A percentile compares a stretch with the other conserved stretches of the same genome.
phyloP scores from a whole-genome alignment of 2,329 filamentous ascomycete genomes.

The Alternaria sp. region DNA sequence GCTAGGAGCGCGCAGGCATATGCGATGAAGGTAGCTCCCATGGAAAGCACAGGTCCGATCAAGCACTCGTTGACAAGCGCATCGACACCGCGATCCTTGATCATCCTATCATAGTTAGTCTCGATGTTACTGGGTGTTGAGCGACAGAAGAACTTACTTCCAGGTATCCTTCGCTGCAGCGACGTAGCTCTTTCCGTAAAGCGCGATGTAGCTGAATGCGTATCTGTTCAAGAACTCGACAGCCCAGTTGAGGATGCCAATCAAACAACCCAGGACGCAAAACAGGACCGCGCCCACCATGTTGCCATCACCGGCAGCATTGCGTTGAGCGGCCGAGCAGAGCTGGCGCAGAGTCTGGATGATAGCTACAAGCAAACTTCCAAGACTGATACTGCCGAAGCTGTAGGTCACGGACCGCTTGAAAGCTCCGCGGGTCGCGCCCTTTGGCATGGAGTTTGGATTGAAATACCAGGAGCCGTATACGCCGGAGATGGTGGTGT shows the following conservation, averaged over 20 bases:
- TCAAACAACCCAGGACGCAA: slow-evolving; percentile 77
- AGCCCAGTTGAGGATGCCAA: slow-evolving; percentile 81
- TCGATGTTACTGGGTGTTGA: neutral
- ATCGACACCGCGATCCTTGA: slow-evolving; percentile 89
- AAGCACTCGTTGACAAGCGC: slow-evolving; percentile 89
- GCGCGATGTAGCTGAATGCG: slow-evolving; percentile 88
- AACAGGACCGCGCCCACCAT: slow-evolving; percentile 70
- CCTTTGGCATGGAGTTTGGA: slow-evolving; percentile 70
- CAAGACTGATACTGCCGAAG: slow-evolving; percentile 88
- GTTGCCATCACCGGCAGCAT: slow-evolving; percentile 70
- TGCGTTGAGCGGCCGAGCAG: slow-evolving; percentile 76
- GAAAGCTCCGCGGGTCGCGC: slow-evolving; percentile 82
- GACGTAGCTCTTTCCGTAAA: slow-evolving; percentile 90
- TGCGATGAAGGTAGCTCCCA: slow-evolving; percentile 82
- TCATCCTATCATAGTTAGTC: slow-evolving; percentile 63
- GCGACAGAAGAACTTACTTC: slow-evolving; percentile 55
- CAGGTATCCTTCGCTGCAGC: slow-evolving; percentile 87
- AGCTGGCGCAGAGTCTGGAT: slow-evolving; percentile 84
- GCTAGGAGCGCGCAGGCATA: slow-evolving; percentile 82
- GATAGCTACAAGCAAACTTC: slow-evolving; percentile 83
- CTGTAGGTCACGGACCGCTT: slow-evolving; percentile 85
- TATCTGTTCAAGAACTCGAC: slow-evolving; percentile 90
- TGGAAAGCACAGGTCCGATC: slow-evolving; percentile 66
- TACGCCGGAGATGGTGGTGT: slow-evolving; percentile 84
- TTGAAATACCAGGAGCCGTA: slow-evolving; percentile 96